Evolutionary conservation across 495 filamentous ascomycete genomes (phyloP).

Genomic region (Annulohypoxylon maeteangense): DNA sequence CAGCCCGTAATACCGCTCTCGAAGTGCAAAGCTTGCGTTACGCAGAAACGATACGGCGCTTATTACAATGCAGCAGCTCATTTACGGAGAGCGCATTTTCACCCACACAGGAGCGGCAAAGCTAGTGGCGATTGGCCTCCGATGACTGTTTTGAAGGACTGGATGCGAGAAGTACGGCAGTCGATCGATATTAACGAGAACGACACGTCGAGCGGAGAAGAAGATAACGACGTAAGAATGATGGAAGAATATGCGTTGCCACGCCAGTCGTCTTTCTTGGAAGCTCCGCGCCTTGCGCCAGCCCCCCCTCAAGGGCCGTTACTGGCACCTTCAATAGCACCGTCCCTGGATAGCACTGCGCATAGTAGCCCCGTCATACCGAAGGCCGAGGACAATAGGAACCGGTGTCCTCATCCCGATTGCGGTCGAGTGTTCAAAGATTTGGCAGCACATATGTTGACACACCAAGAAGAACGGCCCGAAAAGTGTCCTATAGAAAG

Average conservation of each 20-base stretch:
- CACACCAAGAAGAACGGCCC: slow-evolving; percentile 91
- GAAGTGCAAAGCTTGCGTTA: slow-evolving; percentile 89
- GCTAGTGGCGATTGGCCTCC: slow-evolving; percentile 86
- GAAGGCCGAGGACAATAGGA: slow-evolving; percentile 47
- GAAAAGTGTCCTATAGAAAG: slow-evolving; percentile 96
- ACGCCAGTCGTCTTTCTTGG: slow-evolving; percentile 52
- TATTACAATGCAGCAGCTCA: slow-evolving; percentile 98
- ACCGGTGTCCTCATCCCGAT: slow-evolving; percentile 80
- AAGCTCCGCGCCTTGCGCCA: slow-evolving; percentile 56
- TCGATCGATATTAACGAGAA: slow-evolving; percentile 60
- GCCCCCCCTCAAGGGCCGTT: slow-evolving; percentile 51
- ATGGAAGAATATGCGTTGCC: slow-evolving; percentile 55
- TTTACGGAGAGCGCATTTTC: slow-evolving; percentile 88
- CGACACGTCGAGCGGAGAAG: slow-evolving; percentile 59
- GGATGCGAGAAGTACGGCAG: slow-evolving; percentile 80
- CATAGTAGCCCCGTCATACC: slow-evolving; percentile 46
- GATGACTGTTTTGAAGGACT: slow-evolving; percentile 85
- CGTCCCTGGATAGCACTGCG: slow-evolving; percentile 46
- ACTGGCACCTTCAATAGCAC: slow-evolving; percentile 44
- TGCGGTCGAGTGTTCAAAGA: slow-evolving; percentile 93
- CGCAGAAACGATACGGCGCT: slow-evolving; percentile 84
- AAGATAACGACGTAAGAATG: slow-evolving; percentile 56
- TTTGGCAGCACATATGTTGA: slow-evolving; percentile 95
- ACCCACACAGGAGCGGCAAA: slow-evolving; percentile 80
- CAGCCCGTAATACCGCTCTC: slow-evolving; percentile 74